Base-by-base conservation (phyloP, 2,329 filamentous ascomycete genomes). In the Aureobasidium sp. region DNA sequence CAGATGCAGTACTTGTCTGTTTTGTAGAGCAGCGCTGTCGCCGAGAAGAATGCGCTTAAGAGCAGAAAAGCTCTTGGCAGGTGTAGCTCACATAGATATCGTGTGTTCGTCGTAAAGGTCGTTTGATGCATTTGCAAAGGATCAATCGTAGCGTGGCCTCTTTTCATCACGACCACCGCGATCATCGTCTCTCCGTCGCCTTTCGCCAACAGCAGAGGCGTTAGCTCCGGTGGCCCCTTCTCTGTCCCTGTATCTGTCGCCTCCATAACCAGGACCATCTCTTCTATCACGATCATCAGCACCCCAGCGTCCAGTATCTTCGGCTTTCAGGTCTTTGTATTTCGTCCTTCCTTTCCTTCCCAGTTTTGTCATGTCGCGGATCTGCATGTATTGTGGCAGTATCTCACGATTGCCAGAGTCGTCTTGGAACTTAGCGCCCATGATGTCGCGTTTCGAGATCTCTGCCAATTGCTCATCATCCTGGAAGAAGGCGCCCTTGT, bases 401-500 rank as follows among this genome's bases (percentile, higher is more conserved):
- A 91, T 79, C 69, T 94, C 89, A 50, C 90, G 87, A 70, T 96
- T 90, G 52, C 82, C 82, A 64, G 93, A 85, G 65, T 97, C 91
- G 72, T 97, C 93, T 55, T 83, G 86, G 68, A 94, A 95, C 56
- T 84, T 80, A 2, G 87, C 84, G 15, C 92, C 92, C 85, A 96
- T 96, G 66, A 97, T 81, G 71, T 97, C 90, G 51, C 94, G 82
- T 71, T 87, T 83, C 66, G 89, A 86, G 17, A 85, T 85, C 68
- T 87, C 85, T 57, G 87, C 82, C 32, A 74, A 70, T 42, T 71
- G 66, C 34, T 69, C 69, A 68, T 95, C 89, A 58, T 92, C 90
- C 67, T 88, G 89, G 79, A 90, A 97, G 78, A 97, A 99, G 17
- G 94, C 94, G 53, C 94, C 94, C 77, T 92, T 93, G 80, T 99